phyloP scores from a whole-genome alignment of 345 rosid genomes.

The Dipteronia sinensis region DNA sequence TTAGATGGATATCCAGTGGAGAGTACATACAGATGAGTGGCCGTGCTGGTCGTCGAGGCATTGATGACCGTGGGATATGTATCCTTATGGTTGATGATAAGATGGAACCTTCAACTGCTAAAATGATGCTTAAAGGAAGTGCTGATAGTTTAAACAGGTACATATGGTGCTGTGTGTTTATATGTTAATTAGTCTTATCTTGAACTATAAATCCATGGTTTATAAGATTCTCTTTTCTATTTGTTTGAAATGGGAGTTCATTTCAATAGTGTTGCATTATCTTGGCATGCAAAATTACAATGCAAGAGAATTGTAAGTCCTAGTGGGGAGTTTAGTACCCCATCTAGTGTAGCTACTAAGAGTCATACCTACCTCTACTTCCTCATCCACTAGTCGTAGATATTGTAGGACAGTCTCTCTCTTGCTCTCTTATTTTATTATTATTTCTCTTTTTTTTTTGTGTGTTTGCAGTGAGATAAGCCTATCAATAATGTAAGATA shows the following conservation, averaged over 20 bases:
- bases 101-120: constrained; percentile 95
- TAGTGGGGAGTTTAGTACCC: neutral
- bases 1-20: constrained; percentile 98
- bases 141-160: constrained; percentile 99
- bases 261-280: neutral
- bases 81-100: constrained; percentile 97
- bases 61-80: constrained; percentile 92
- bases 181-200: neutral
- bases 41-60: constrained; percentile 99
- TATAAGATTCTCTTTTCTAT: neutral
- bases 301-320: neutral
- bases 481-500: neutral
- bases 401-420: neutral
- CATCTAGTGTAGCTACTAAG: neutral
- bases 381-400: neutral
- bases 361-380: neutral
- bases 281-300: neutral
- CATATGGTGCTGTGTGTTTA: constrained; percentile 11
- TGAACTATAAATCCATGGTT: neutral
- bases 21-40: constrained; percentile 99
- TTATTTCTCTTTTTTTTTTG: no score
- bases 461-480: neutral
- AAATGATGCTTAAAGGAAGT: constrained; percentile 89
- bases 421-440: neutral
- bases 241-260: neutral